Percentiles rank a stretch among this genome's conserved stretches.
Evolutionary conservation across 2,329 filamentous ascomycete species (phyloP).

Genomic region (Anisogramma anomala): DNA sequence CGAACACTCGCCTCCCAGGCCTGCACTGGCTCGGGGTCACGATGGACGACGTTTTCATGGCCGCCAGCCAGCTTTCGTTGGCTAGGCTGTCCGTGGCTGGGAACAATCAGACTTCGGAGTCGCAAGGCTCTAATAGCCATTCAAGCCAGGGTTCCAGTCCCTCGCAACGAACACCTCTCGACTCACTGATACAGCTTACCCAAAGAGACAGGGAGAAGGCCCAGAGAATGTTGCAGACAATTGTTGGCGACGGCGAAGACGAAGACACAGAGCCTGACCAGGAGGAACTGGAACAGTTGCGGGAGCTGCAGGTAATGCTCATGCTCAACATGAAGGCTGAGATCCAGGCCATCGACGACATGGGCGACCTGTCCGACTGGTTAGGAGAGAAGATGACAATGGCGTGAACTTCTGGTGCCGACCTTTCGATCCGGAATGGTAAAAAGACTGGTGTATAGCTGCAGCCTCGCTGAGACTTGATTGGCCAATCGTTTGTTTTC

Average conservation of each 20-base stretch:
- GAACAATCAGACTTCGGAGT: neutral
- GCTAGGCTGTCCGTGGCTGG: no score
- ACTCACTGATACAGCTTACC: conserved; percentile 31
- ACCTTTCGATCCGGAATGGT: no score
- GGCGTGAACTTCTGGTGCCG: neutral
- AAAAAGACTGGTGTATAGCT: no score
- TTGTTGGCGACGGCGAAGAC: conserved; percentile 19
- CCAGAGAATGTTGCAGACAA: conserved; percentile 36
- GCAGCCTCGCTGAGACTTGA: no score
- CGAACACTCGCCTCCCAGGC: conserved; percentile 33
- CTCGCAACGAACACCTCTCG: conserved; percentile 7
- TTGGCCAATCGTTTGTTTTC: no score
- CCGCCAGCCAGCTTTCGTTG: neutral
- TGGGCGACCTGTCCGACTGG: conserved; percentile 39
- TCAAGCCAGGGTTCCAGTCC: conserved; percentile 12
- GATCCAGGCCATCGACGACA: conserved; percentile 57
- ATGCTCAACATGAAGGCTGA: conserved; percentile 66
- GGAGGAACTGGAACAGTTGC: conserved; percentile 29
- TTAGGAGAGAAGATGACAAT: conserved; percentile 31
- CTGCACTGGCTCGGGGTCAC: conserved; percentile 56
- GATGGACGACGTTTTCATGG: conserved; percentile 29
- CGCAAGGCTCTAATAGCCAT: conserved; percentile 1
- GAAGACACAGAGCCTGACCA: conserved; percentile 16
- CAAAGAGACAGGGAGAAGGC: conserved; percentile 48
- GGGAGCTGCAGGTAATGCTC: conserved; percentile 61